Conservation (phyloP, 495 filamentous ascomycete genomes). For the Schizothecium vesticola region DNA sequence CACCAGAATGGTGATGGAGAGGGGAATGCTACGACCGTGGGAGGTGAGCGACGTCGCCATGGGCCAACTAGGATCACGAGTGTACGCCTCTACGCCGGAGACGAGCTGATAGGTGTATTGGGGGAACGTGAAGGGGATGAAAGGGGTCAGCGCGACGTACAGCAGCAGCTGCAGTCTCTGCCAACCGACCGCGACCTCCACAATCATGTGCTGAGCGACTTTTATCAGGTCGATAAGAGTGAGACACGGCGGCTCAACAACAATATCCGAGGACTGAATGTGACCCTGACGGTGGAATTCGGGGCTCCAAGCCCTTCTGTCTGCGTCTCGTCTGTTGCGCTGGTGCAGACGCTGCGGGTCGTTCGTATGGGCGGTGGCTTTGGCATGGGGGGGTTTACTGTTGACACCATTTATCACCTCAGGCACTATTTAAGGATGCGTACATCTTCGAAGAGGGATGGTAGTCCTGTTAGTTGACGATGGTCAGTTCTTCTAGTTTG, state of each 20-base stretch:
- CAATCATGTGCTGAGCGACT: not conserved
- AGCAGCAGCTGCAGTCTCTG: constrained; percentile 2
- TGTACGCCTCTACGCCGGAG: not conserved
- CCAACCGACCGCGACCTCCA: not conserved
- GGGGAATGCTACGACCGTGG: too few species aligned
- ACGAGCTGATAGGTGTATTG: not conserved
- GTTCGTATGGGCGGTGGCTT: not conserved
- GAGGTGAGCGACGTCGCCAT: not conserved
- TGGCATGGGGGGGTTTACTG: too few species aligned
- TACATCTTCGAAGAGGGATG: too few species aligned
- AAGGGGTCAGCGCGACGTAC: not conserved
- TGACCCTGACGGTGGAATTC: constrained; percentile 3
- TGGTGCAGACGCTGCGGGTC: not conserved
- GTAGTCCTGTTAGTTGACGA: too few species aligned
- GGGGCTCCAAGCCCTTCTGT: not conserved
- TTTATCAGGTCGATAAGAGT: not conserved
- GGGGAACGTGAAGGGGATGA: too few species aligned
- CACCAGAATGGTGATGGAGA: too few species aligned
- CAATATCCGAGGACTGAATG: not conserved
- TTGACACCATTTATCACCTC: too few species aligned
- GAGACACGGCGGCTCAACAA: not conserved
- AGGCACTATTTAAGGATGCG: too few species aligned
- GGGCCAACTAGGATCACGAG: not conserved
- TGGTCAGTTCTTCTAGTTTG: too few species aligned
- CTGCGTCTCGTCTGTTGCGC: not conserved